phyloP scores from a whole-genome alignment of 176 grass and related monocot species.

The Oryza nivara region DNA sequence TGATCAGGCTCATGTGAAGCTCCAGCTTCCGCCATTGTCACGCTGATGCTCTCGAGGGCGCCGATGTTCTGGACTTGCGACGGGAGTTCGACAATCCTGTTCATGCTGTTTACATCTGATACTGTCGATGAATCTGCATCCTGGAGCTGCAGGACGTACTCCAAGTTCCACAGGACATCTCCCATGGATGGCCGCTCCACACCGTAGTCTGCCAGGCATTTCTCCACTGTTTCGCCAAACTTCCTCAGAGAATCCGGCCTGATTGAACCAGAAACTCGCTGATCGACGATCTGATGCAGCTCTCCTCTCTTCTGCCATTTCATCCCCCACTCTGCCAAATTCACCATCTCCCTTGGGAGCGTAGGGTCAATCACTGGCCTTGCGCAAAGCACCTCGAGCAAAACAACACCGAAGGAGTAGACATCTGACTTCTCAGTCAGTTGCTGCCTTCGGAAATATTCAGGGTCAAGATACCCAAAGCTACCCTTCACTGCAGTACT shows the following conservation, averaged over 20 bases:
- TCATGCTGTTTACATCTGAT: conserved; percentile 82
- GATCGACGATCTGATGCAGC: conserved; percentile 80
- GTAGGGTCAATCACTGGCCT: conserved; percentile 93
- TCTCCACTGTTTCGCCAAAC: conserved; percentile 87
- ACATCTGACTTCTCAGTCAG: conserved; percentile 95
- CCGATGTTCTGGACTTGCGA: conserved; percentile 54
- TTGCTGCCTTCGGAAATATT: conserved; percentile 87
- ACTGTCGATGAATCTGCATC: conserved; percentile 52
- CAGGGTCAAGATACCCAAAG: conserved; percentile 98
- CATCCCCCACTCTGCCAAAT: conserved; percentile 94
- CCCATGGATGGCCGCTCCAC: conserved; percentile 84
- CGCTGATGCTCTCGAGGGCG: conserved; percentile 45
- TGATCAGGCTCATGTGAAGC: conserved; percentile 48
- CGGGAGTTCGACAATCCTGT: conserved; percentile 67
- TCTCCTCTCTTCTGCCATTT: conserved; percentile 88
- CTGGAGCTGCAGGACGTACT: conserved; percentile 88
- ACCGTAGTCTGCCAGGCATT: conserved; percentile 86
- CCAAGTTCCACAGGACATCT: conserved; percentile 92
- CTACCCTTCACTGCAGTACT: conserved; percentile 98
- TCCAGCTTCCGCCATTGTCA: conserved; percentile 56
- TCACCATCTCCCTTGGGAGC: conserved; percentile 83
- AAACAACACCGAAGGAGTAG: conserved; percentile 93
- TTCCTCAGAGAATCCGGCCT: conserved; percentile 86
- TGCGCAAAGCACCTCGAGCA: conserved; percentile 89
- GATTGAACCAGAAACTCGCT: conserved; percentile 62